Evolutionary conservation across 441 rosid genomes (phyloP), one percentile per base, ranked within the genome.

Genomic region (Omphalea diandra): DNA sequence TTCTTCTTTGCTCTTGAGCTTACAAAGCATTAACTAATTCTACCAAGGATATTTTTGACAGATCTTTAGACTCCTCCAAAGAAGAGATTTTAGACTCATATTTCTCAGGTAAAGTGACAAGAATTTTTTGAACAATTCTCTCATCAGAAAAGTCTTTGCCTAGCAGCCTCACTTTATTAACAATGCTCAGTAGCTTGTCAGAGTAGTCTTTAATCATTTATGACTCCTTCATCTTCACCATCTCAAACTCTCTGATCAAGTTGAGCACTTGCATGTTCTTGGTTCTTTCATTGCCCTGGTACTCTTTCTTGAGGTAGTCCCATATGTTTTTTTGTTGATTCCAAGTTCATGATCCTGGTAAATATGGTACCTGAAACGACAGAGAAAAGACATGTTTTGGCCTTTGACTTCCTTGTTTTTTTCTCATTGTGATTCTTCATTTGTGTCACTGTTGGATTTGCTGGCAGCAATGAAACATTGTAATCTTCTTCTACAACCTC

Each of bases 331-430:
- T 10, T 10, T 11, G 49, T 12, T 43, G 49, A 10, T 20, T 50
- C 17, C 27, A 50, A 20, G 4, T 29, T 20, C 62, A 54, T 68
- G 20, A 68, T 54, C 0, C 63, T 15, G 5, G 71, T 68, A 52
- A 68, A 68, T 14, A 68, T 68, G 4, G 63, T 20, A 8, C 11
- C 20, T 36, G 71, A 38, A 7, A 55, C 52, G 9, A 20, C 61
- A 24, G 49, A 50, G 55, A 68, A 68, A 36, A 68, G 27, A 24
- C 71, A 55, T 1, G 32, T 14, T 10, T 68, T 68, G 10, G 71
- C 62, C n/a, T 67, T 67, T 7, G 61, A 32, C n/a, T 67, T 67
- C 29, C n/a, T 67, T 47, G 22, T 15, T 22, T 47, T 47, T 22
- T 15, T 47, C 18, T 47, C 52, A 1, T 18, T 47, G 22, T 12